Percentiles rank a stretch among this genome's conserved stretches.
Conservation (phyloP, 148 eudicot genomes). For the Vaccinium myrtillus region DNA sequence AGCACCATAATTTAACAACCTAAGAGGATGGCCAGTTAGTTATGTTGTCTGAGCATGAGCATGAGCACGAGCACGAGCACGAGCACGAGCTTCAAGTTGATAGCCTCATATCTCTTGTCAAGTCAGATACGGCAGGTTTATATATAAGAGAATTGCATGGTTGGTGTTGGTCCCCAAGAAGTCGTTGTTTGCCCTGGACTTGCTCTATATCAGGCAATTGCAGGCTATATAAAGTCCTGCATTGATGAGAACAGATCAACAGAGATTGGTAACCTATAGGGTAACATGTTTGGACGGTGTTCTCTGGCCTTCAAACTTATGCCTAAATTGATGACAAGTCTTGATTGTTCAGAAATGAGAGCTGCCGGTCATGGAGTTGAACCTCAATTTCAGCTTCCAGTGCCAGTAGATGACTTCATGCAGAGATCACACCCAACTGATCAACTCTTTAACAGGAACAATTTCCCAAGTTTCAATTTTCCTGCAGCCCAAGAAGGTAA, state of each 20-base stretch:
- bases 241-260: constrained; percentile 56
- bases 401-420: constrained; percentile 96
- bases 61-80: constrained; percentile 11
- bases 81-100: constrained; percentile 41
- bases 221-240: constrained; percentile 84
- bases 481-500: too few species aligned
- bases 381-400: constrained; percentile 94
- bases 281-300: constrained; percentile 68
- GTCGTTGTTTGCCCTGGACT: constrained; percentile 89
- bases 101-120: constrained; percentile 72
- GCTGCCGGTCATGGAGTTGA: constrained; percentile 98
- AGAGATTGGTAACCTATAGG: constrained; percentile 58
- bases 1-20: constrained; percentile 64
- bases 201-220: constrained; percentile 89
- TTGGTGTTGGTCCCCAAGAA: constrained; percentile 84
- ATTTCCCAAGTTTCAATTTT: too few species aligned
- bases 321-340: constrained; percentile 86
- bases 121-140: constrained; percentile 79
- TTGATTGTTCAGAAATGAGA: constrained; percentile 84
- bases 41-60: constrained; percentile 37
- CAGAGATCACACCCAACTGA: constrained; percentile 86
- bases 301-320: constrained; percentile 85
- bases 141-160: constrained; percentile 85
- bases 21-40: constrained; percentile 71
- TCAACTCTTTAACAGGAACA: too few species aligned